These are phyloP conservation scores for Torulaspora gathmanii DNA, from an alignment of 805 yeast genomes.

Conservation along the genomic window DNA sequence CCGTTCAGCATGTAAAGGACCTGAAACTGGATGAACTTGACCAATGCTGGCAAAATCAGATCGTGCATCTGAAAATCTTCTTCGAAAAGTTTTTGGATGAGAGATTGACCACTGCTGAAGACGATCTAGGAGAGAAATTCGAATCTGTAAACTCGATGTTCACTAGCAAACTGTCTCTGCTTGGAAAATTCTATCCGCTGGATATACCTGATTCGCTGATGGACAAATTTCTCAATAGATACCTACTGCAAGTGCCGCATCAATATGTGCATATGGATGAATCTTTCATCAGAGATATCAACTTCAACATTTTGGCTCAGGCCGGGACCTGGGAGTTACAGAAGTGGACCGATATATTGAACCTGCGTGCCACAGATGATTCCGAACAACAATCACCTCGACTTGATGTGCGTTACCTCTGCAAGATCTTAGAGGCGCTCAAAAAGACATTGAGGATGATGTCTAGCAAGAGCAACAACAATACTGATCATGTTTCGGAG, in stretches of 20 bases:
- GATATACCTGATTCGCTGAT: slow-evolving; percentile 24
- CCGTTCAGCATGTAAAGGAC: slow-evolving; percentile 21
- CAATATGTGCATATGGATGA: slow-evolving; percentile 8
- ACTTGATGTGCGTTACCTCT: slow-evolving; percentile 12
- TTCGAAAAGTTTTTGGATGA: slow-evolving; percentile 25
- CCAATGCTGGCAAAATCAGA: slow-evolving; percentile 27
- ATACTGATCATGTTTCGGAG: not conserved
- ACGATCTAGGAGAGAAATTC: slow-evolving; percentile 12
- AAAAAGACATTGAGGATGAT: slow-evolving; percentile 7
- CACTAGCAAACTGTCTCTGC: slow-evolving; percentile 27
- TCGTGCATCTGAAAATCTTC: slow-evolving; percentile 20
- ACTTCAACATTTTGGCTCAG: slow-evolving; percentile 28
- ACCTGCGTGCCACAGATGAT: slow-evolving; percentile 7
- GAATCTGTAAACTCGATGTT: slow-evolving; percentile 22
- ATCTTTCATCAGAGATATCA: slow-evolving; percentile 16
- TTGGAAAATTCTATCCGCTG: slow-evolving; percentile 28
- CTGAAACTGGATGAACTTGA: slow-evolving; percentile 23
- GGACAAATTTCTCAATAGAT: slow-evolving; percentile 16
- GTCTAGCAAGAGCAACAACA: slow-evolving; percentile 6
- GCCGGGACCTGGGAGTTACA: slow-evolving; percentile 30
- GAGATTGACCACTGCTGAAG: slow-evolving; percentile 8
- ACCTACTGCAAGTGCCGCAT: slow-evolving; percentile 17
- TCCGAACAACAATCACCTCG: slow-evolving; percentile 5
- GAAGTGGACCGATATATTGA: slow-evolving; percentile 28
- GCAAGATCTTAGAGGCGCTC: slow-evolving; percentile 18